phyloP scores from a whole-genome alignment of 164 flowering plant genomes.

The Berberis vulgaris region DNA sequence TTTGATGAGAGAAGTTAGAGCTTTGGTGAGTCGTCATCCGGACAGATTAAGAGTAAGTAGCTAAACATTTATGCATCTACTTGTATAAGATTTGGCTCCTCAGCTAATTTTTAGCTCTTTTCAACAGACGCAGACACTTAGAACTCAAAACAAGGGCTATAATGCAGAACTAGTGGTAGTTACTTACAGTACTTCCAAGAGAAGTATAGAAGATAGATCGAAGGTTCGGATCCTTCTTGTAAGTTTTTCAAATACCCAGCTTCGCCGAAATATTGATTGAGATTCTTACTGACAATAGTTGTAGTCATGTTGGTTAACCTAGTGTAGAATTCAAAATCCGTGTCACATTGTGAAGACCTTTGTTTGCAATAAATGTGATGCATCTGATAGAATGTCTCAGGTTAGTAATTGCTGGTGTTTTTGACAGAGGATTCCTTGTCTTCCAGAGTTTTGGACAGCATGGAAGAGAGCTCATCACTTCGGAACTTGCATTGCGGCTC shows the following conservation, averaged over 20 bases:
- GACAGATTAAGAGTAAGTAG: slow-evolving; percentile 55
- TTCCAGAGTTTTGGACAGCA: slow-evolving; percentile 99
- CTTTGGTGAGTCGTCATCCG: slow-evolving; percentile 72
- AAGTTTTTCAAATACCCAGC: slow-evolving; percentile 22
- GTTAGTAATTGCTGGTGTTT: slow-evolving; percentile 63
- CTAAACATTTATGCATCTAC: not conserved
- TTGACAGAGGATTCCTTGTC: slow-evolving; percentile 99
- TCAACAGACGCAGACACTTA: slow-evolving; percentile 56
- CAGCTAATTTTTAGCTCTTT: slow-evolving; percentile 4
- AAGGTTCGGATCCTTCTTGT: slow-evolving; percentile 91
- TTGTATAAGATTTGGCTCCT: not conserved
- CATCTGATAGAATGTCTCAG: slow-evolving; percentile 34
- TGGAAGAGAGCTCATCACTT: slow-evolving; percentile 93
- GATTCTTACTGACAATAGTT: not conserved
- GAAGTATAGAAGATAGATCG: slow-evolving; percentile 38
- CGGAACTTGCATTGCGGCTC: slow-evolving; percentile 84
- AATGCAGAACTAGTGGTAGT: slow-evolving; percentile 62
- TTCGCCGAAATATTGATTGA: not conserved
- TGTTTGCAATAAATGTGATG: not conserved
- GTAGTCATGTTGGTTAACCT: slow-evolving; percentile 2
- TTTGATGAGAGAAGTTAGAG: slow-evolving; percentile 56
- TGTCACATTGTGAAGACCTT: too few relatives aligned
- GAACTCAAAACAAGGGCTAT: slow-evolving; percentile 61
- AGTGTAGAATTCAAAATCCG: too few relatives aligned
- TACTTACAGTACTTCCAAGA: slow-evolving; percentile 49